These are phyloP conservation scores for Physcomitrellopsis africana DNA, from an alignment of 225 moss, liverwort and hornwort genomes.

Conservation along the genomic window DNA sequence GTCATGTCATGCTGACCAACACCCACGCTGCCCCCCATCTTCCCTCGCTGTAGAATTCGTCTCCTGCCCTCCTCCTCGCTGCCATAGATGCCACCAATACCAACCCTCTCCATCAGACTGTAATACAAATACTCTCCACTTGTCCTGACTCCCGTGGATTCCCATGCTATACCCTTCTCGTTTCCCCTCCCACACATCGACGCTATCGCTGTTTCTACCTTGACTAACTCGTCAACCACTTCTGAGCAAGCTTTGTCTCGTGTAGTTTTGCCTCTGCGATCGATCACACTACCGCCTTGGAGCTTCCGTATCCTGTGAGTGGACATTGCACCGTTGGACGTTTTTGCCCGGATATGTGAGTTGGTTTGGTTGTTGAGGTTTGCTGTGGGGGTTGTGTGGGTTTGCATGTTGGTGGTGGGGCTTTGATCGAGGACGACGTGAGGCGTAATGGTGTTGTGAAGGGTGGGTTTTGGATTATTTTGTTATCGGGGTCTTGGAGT, in stretches of 20 bases:
- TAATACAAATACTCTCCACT: too few relatives aligned
- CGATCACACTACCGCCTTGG: background rate
- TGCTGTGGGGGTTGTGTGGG: background rate
- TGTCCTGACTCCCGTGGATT: conserved; percentile 20
- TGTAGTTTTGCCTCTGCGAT: background rate
- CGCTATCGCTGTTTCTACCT: conserved; percentile 26
- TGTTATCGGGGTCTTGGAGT: background rate
- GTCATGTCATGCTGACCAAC: background rate
- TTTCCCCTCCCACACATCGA: background rate
- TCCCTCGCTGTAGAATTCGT: background rate
- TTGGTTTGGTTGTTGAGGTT: background rate
- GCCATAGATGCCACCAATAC: background rate
- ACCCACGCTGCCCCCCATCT: background rate
- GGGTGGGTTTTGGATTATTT: background rate
- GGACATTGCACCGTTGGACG: background rate
- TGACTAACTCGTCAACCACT: background rate
- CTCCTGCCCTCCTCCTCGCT: conserved; percentile 16
- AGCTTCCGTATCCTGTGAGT: conserved; percentile 8
- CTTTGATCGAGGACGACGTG: background rate
- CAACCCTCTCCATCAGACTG: too few relatives aligned
- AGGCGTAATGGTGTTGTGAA: background rate
- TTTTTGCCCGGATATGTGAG: background rate
- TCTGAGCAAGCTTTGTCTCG: conserved; percentile 23
- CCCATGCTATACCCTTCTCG: background rate
- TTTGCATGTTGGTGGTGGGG: background rate